These are phyloP conservation scores for Cystofilobasidium macerans DNA, from an alignment of 768 basidiomycete genomes.

Conservation along the genomic window DNA sequence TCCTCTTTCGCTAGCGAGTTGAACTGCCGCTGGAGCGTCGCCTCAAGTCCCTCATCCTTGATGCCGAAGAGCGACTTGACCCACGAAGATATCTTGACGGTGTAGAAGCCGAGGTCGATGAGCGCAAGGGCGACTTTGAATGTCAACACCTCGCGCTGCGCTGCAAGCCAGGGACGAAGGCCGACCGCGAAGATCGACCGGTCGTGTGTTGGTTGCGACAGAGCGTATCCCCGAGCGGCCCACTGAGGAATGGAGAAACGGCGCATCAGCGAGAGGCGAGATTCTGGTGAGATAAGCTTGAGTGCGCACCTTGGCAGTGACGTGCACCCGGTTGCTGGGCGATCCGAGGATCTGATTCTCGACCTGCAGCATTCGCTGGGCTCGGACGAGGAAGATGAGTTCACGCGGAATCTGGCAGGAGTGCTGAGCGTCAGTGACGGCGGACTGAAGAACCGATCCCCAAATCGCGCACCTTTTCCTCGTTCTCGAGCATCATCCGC, in stretches of 20 bases:
- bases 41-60: conserved; percentile 55
- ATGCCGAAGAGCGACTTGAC: conserved; percentile 40
- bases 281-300: not conserved
- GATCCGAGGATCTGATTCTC: conserved; percentile 62
- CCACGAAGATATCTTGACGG: conserved; percentile 44
- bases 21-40: conserved; percentile 64
- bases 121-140: conserved; percentile 57
- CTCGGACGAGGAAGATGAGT: conserved; percentile 36
- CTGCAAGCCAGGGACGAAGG: conserved; percentile 35
- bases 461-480: conserved; percentile 26
- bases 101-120: conserved; percentile 63
- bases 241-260: conserved; percentile 27
- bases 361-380: conserved; percentile 41
- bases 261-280: not conserved
- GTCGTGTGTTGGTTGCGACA: conserved; percentile 46
- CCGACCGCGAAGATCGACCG: conserved; percentile 37
- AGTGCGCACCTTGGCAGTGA: conserved; percentile 48
- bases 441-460: not conserved
- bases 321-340: conserved; percentile 81
- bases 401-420: conserved; percentile 1
- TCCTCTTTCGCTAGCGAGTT: conserved; percentile 59
- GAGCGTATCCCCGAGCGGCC: conserved; percentile 42
- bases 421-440: not conserved
- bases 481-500: conserved; percentile 40
- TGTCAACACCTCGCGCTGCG: conserved; percentile 44